Percentiles rank a stretch among this genome's conserved stretches.
Evolutionary conservation across 2,329 filamentous ascomycete genomes (phyloP).

Genomic region (Sarocladium strictum): DNA sequence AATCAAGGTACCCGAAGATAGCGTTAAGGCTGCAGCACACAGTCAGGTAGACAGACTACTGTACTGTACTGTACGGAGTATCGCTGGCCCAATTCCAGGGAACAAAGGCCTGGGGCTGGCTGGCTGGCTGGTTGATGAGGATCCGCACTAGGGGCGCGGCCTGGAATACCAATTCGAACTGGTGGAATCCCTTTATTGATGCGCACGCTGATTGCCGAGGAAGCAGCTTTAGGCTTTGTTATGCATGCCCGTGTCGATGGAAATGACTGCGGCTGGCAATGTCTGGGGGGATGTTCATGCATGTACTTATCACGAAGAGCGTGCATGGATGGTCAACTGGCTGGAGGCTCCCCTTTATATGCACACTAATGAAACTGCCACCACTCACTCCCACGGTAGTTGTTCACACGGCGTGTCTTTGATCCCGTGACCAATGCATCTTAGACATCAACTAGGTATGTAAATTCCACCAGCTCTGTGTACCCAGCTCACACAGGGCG

Average conservation of each 20-base stretch:
- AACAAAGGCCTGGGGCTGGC: background rate
- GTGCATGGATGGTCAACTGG: background rate
- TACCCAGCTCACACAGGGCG: too few relatives aligned
- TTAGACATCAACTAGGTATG: too few relatives aligned
- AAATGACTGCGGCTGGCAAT: background rate
- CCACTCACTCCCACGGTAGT: too few relatives aligned
- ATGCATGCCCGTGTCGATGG: too few relatives aligned
- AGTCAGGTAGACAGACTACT: background rate
- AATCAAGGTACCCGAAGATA: conserved; percentile 7
- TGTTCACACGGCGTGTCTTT: too few relatives aligned
- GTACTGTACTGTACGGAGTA: background rate
- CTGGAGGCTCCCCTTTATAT: background rate
- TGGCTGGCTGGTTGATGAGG: background rate
- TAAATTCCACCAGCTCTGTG: too few relatives aligned
- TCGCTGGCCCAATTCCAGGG: conserved; percentile 1
- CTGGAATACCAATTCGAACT: background rate
- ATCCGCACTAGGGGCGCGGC: conserved; percentile 4
- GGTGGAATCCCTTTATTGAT: background rate
- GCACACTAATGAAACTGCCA: too few relatives aligned
- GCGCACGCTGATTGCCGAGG: too few relatives aligned
- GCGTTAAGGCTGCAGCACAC: background rate
- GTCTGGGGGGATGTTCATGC: background rate
- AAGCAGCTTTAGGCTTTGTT: too few relatives aligned
- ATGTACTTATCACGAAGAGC: background rate
- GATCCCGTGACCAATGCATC: too few relatives aligned